Base-by-base conservation (phyloP, 225 moss, liverwort and hornwort species). In the Marchantia polymorpha region DNA sequence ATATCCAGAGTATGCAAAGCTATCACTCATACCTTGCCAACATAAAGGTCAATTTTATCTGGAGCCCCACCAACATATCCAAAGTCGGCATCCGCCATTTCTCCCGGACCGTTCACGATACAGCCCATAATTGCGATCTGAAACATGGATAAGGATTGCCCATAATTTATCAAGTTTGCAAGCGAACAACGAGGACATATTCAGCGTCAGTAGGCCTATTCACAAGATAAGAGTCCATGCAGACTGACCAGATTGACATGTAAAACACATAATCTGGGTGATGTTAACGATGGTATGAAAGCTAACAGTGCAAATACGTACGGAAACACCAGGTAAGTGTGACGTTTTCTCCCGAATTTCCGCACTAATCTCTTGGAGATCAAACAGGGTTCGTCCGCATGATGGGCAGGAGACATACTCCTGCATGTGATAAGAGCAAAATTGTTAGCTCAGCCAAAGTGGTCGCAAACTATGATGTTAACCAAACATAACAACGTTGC, bases 51-150 rank as follows among this genome's bases (percentile, higher is more conserved):
- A 76, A 99, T 99, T 83, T 99, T 99, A 11, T 89, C 97, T 12
- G 97, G 97, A 84, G 93, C 97, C 49, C 97, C 97, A 87, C 97
- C 97, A 75, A 99, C 97, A 67, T 99, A 99, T 39, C 97, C 97
- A 77, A 99, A 99, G 80, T 99, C 97, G 22, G 97, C 97, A 84
- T 95, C 97, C 78, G 97, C 97, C 97, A 99, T 99, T 85, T 99
- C 97, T 87, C 97, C 97, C 47, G 97, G 97, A 71, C 97, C 97
- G 61, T 99, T 99, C 47, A 99, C 97, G 55, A 99, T 99, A 77
- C 97, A 99, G 56, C 97, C 94, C 94, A 99, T 99, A 56, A 99
- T 99, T 25, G 97, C 97, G 82, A 99, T 99, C 96, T 96, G 85
- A 81, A 52, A 15, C 52, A 82, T 64, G n/a, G 25, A 46, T n/a